Percentiles rank a stretch among this genome's conserved stretches.
Evolutionary conservation across 495 filamentous ascomycete species (phyloP).

Genomic region (Umbilicaria muhlenbergii): DNA sequence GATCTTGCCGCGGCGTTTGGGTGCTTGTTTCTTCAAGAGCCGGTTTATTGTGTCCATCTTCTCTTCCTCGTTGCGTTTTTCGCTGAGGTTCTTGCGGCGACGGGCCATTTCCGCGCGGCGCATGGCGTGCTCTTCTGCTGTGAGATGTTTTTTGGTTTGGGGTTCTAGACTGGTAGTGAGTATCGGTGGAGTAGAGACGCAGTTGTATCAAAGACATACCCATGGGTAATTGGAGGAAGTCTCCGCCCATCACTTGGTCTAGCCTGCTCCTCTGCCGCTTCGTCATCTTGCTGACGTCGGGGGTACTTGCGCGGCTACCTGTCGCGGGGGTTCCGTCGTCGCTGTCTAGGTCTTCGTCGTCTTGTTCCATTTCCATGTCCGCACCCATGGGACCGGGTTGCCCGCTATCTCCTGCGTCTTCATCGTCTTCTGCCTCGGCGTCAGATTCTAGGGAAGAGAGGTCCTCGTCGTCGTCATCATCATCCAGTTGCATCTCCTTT

Average conservation of each 20-base stretch:
- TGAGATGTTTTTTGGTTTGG: conserved; percentile 82
- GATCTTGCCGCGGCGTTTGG: conserved; percentile 53
- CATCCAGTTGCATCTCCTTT: conserved; percentile 43
- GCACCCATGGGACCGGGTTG: conserved; percentile 17
- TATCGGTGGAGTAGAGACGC: too few relatives aligned
- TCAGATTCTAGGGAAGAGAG: conserved; percentile 31
- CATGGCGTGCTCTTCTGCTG: conserved; percentile 90
- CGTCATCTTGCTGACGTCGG: conserved; percentile 74
- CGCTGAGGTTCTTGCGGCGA: conserved; percentile 86
- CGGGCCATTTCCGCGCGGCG: conserved; percentile 92
- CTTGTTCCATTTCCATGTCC: conserved; percentile 8
- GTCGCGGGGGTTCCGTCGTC: conserved; percentile 42
- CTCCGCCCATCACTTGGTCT: conserved; percentile 52
- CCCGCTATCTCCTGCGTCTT: conserved; percentile 41
- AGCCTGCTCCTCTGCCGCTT: conserved; percentile 67
- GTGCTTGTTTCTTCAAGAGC: conserved; percentile 86
- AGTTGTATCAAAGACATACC: conserved; percentile 38
- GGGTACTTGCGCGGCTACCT: conserved; percentile 47
- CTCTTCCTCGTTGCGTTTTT: conserved; percentile 97
- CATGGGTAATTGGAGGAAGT: conserved; percentile 76
- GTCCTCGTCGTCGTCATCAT: conserved; percentile 36
- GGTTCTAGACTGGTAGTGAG: conserved; percentile 45
- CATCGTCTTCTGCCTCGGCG: conserved; percentile 34
- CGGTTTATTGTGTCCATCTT: conserved; percentile 99
- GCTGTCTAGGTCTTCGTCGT: conserved; percentile 48